These are phyloP conservation scores for Capronia americana DNA, from an alignment of 2,329 filamentous ascomycete genomes.

Conservation along the genomic window DNA sequence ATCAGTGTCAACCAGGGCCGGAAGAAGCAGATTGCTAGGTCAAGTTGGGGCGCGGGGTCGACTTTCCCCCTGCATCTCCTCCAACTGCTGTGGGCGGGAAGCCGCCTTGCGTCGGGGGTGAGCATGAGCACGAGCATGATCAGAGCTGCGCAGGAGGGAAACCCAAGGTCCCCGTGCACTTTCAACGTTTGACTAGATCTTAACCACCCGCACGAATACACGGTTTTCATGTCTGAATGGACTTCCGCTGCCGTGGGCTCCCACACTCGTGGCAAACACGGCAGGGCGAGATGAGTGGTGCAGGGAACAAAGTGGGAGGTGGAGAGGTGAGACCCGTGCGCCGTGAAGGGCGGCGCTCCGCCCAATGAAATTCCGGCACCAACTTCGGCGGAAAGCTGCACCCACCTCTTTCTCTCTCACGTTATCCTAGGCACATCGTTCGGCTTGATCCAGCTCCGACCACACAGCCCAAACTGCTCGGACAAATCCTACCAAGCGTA, in stretches of 20 bases:
- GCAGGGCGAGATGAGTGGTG: neutral
- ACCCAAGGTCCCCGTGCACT: neutral
- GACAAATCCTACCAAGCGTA: neutral
- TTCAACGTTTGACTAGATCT: neutral
- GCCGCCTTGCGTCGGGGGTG: neutral
- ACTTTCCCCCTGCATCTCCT: neutral
- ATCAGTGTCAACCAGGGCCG: neutral
- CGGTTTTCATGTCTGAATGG: neutral
- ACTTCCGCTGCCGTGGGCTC: neutral
- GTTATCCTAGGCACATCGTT: conserved; percentile 1
- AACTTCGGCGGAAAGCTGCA: conserved; percentile 21
- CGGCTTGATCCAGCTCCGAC: conserved; percentile 2
- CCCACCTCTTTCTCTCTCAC: conserved; percentile 2
- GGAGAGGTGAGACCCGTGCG: conserved; percentile 16
- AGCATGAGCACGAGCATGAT: neutral
- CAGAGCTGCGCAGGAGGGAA: conserved; percentile 2
- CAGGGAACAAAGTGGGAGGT: conserved; percentile 14
- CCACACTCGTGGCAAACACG: neutral
- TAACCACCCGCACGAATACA: neutral
- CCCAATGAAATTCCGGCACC: conserved; percentile 24
- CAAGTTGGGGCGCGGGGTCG: conserved; percentile 5
- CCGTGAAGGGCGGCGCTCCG: conserved; percentile 25
- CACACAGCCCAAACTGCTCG: neutral
- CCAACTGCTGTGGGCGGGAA: conserved; percentile 13
- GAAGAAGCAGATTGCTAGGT: neutral